Evolutionary conservation across 2,329 filamentous ascomycete genomes (phyloP).

Genomic region (Penicillium sp.): DNA sequence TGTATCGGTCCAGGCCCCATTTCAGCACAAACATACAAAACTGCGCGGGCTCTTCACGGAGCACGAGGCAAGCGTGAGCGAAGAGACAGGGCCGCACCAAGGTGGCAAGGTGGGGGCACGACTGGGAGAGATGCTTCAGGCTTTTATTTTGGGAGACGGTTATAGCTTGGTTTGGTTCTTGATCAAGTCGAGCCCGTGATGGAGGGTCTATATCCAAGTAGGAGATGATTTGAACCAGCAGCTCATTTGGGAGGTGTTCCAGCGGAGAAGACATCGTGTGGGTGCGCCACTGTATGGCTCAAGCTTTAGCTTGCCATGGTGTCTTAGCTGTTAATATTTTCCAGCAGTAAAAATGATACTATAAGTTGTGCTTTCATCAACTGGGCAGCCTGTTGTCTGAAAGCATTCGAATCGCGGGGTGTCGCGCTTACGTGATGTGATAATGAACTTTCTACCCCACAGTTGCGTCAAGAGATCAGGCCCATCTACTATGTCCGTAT

Average conservation of each 20-base stretch:
- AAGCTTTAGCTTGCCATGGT: conserved; percentile 17
- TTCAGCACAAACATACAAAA: conserved; percentile 43
- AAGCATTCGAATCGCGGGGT: not conserved
- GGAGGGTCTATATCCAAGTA: conserved; percentile 55
- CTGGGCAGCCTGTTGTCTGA: not conserved
- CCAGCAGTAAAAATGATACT: too few relatives aligned
- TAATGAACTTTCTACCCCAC: too few relatives aligned
- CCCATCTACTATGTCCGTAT: too few relatives aligned
- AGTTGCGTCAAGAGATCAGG: too few relatives aligned
- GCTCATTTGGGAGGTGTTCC: conserved; percentile 59
- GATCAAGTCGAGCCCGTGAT: conserved; percentile 51
- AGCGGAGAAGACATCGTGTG: conserved; percentile 23
- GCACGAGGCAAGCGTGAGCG: conserved; percentile 50
- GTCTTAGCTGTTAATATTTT: not conserved
- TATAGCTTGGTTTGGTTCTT: conserved; percentile 52
- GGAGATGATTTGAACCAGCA: conserved; percentile 60
- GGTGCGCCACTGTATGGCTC: not conserved
- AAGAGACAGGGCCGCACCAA: conserved; percentile 60
- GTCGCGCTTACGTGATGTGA: not conserved
- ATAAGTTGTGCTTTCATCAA: too few relatives aligned
- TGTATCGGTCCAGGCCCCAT: conserved; percentile 36
- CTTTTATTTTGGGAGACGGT: conserved; percentile 37
- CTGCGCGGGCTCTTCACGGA: conserved; percentile 31
- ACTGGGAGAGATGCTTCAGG: conserved; percentile 59
- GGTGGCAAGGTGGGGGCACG: conserved; percentile 57